Base-by-base conservation (phyloP, 352 stramenopile genomes). In the Pythium utonaiense region DNA sequence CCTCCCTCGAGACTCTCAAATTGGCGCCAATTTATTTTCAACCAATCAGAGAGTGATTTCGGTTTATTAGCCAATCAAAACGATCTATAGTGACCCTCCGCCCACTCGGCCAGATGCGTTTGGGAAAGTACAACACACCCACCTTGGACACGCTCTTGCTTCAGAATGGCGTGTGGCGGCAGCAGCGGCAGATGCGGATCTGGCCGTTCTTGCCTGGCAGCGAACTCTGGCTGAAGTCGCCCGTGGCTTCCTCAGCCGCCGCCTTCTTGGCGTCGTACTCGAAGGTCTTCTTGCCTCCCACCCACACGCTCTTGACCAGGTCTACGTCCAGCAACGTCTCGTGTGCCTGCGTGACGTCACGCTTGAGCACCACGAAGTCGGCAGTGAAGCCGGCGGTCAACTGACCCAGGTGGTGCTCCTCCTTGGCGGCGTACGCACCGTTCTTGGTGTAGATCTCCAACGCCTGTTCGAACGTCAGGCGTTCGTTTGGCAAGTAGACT, bases 401-500 rank as follows among this genome's bases (percentile, higher is more conserved):
- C 34, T 86, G 69, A 2, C 83, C 83, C 2, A 93, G 58, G 14
- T 21, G 61, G 6, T 63, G 41, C 48, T 93, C 83, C 36, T 84
- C 64, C 69, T 80, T 89, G 12, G 73, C 76, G 3, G 83, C 78
- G 57, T 76, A 93, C 19, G 73, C 78, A 8, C 79, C 81, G 60
- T 85, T 85, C 57, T 78, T 80, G 4, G 88, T 96, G 72, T 96
- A 96, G 13, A 96, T 64, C 28, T 74, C 62, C 13, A 96, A 69
- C 12, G 88, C 88, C 66, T 95, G 67, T 0, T 70, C 59, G 56
- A 96, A 95, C 4, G 72, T 83, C 19, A 96, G 62, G 17, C 63
- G 45, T 53, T 96, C 85, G 17, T 81, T 51, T 0, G 75, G 83
- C 17, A 92, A 66, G 44, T 87, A 90, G 4, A 79, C 78, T 8